These are phyloP conservation scores for Cytospora leucostoma DNA, from an alignment of 2,329 filamentous ascomycete genomes.

Conservation along the genomic window DNA sequence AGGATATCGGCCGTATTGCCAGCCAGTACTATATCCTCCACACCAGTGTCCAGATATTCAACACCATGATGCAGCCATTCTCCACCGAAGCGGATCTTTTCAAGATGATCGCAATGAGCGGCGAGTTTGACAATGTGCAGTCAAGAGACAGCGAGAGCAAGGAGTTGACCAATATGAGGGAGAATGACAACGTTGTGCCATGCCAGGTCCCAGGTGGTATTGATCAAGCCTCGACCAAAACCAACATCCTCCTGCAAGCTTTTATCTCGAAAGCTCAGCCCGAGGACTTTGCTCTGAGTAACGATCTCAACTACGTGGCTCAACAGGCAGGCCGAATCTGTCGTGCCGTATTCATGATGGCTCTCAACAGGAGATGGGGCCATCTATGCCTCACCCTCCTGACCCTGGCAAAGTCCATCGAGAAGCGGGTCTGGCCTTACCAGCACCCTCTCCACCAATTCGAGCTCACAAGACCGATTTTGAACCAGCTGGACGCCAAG, in stretches of 20 bases:
- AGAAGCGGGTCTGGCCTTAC: constrained; percentile 93
- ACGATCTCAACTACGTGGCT: constrained; percentile 91
- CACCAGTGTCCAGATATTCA: constrained; percentile 93
- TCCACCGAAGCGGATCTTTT: constrained; percentile 90
- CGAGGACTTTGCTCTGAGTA: constrained; percentile 91
- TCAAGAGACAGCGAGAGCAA: constrained; percentile 86
- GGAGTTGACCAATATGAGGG: constrained; percentile 74
- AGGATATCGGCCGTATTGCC: constrained; percentile 94
- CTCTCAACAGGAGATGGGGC: constrained; percentile 91
- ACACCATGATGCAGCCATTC: constrained; percentile 84
- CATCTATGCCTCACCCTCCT: constrained; percentile 90
- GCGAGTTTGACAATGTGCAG: constrained; percentile 97
- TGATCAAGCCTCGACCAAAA: constrained; percentile 80
- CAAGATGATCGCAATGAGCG: constrained; percentile 96
- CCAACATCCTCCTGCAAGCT: constrained; percentile 90
- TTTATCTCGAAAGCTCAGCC: constrained; percentile 87
- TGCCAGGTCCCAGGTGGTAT: constrained; percentile 77
- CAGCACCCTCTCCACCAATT: constrained; percentile 96
- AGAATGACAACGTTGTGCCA: constrained; percentile 69
- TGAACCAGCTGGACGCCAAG: constrained; percentile 84
- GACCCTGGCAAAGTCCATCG: constrained; percentile 93
- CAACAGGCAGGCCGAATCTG: constrained; percentile 96
- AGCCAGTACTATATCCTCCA: constrained; percentile 97
- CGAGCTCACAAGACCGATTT: constrained; percentile 78
- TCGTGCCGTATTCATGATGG: constrained; percentile 94